Conservation (phyloP, 2,329 filamentous ascomycete species). For the Cyphellophora europaea region DNA sequence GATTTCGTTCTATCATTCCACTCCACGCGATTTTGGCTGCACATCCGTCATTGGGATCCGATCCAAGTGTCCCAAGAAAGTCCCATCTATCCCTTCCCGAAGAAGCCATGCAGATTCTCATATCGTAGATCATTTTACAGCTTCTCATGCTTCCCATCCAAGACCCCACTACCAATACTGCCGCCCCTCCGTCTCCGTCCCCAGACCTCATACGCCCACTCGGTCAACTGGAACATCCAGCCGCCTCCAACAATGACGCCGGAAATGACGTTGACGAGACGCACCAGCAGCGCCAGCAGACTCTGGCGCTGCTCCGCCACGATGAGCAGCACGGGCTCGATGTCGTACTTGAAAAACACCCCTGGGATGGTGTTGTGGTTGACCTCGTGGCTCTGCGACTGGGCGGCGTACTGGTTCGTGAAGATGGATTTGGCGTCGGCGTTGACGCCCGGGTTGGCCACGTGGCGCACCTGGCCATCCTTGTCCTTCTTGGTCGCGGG, state of each 20-base stretch:
- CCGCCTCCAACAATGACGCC: conserved; percentile 89
- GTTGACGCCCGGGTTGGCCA: conserved; percentile 17
- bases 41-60: too few species aligned
- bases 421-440: conserved; percentile 53
- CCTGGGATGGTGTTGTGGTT: conserved; percentile 68
- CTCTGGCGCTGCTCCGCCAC: conserved; percentile 74
- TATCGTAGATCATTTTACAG: too few species aligned
- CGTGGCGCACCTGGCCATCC: conserved; percentile 14
- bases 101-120: too few species aligned
- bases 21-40: too few species aligned
- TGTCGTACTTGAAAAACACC: conserved; percentile 97
- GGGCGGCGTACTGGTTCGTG: conserved; percentile 98
- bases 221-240: conserved; percentile 79
- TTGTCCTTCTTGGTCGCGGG: conserved; percentile 21
- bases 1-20: too few species aligned
- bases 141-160: conserved; percentile 35
- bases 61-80: too few species aligned
- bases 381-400: conserved; percentile 68
- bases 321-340: conserved; percentile 84
- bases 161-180: conserved; percentile 11
- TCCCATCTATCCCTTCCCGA: too few species aligned
- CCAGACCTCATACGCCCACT: conserved; percentile 55
- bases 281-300: conserved; percentile 64
- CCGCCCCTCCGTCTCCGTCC: conserved; percentile 27
- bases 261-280: conserved; percentile 81